Evolutionary conservation across 257 asterid species (phyloP).

Genomic region (Anisodus acutangulus): DNA sequence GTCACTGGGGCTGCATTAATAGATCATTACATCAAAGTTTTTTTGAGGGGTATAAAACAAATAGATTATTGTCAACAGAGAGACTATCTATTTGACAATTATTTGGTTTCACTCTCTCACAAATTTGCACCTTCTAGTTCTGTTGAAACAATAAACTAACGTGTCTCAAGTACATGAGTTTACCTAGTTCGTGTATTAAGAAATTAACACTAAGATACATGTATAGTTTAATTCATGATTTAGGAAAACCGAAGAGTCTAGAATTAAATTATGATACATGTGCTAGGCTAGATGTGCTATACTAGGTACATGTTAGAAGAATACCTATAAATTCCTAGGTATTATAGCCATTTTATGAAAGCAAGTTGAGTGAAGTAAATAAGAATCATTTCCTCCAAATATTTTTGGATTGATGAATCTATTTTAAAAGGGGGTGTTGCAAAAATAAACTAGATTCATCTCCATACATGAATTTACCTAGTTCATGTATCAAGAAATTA

Average conservation of each 20-base stretch:
- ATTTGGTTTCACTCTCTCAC: no score
- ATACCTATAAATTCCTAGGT: not conserved
- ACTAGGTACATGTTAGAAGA: not conserved
- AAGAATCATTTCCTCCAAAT: not conserved
- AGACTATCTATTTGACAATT: not conserved
- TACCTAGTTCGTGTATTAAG: not conserved
- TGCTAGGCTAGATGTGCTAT: not conserved
- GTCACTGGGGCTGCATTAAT: not conserved
- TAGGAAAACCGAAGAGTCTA: not conserved
- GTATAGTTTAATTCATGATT: not conserved
- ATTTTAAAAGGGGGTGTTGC: not conserved
- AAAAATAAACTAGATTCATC: not conserved
- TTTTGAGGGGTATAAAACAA: not conserved
- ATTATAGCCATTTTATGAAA: not conserved
- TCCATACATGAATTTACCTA: constrained; percentile 15
- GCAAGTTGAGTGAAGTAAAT: not conserved
- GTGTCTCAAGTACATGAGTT: constrained; percentile 18
- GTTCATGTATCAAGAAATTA: constrained; percentile 6
- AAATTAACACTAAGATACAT: not conserved
- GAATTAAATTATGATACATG: not conserved
- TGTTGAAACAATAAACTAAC: not conserved
- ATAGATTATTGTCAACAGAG: not conserved
- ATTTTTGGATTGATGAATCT: not conserved
- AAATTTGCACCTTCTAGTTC: no score
- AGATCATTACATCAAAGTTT: constrained; percentile 21